A percentile compares a stretch with the other conserved stretches of the same genome.
Conservation (phyloP, 2,329 filamentous ascomycete species). For the Zopfia rhizophila region DNA sequence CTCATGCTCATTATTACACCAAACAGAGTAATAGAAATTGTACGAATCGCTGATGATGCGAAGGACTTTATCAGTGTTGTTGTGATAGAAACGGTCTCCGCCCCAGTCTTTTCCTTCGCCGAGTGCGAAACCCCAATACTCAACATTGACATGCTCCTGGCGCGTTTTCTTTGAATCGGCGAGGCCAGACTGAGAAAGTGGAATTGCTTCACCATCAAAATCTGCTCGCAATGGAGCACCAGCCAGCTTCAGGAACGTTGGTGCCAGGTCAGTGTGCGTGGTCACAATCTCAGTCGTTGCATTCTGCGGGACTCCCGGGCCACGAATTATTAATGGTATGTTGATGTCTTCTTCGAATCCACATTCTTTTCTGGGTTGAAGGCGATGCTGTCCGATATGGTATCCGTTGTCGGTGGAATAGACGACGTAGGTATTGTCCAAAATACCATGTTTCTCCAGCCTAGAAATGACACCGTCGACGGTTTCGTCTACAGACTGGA, state of each 20-base stretch:
- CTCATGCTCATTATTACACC: conserved; percentile 75
- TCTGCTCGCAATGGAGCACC: conserved; percentile 30
- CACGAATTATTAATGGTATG: conserved; percentile 48
- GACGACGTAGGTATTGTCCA: conserved; percentile 58
- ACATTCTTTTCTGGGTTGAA: conserved; percentile 48
- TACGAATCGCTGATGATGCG: conserved; percentile 66
- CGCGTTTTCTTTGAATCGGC: conserved; percentile 8
- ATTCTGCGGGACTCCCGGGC: conserved; percentile 39
- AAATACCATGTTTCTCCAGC: conserved; percentile 52
- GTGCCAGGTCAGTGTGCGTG: conserved; percentile 50
- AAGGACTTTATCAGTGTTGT: conserved; percentile 71
- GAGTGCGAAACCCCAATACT: conserved; percentile 44
- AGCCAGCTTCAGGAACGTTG: conserved; percentile 44
- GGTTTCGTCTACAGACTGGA: conserved; percentile 66
- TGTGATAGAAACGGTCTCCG: conserved; percentile 26
- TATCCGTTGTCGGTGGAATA: conserved; percentile 52
- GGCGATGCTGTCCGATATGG: conserved; percentile 48
- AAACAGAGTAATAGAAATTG: conserved; percentile 73
- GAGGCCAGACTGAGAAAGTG: conserved; percentile 26
- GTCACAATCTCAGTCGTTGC: conserved; percentile 38
- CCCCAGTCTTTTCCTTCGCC: conserved; percentile 26
- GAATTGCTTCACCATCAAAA: conserved; percentile 45
- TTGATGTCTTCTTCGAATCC: conserved; percentile 51
- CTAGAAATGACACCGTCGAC: conserved; percentile 56
- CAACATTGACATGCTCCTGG: conserved; percentile 48